phyloP scores from a whole-genome alignment of 2,329 filamentous ascomycete genomes.

The Xylariaceae sp. region DNA sequence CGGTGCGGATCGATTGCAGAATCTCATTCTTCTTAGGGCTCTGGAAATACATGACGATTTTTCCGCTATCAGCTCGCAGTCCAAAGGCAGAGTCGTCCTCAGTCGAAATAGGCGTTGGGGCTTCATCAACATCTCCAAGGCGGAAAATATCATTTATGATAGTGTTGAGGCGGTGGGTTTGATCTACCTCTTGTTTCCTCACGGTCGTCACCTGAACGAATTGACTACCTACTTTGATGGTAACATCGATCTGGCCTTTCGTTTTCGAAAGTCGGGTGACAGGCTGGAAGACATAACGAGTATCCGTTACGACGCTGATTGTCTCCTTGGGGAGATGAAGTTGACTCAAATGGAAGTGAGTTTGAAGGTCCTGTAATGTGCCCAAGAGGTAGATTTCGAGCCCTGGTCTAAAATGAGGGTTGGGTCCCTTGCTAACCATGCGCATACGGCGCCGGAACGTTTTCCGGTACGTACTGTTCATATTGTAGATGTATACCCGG shows the following conservation, averaged over 20 bases:
- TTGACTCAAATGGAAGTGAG: constrained; percentile 63
- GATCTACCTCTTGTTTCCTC: constrained; percentile 65
- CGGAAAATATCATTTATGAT: constrained; percentile 69
- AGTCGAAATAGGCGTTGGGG: constrained; percentile 58
- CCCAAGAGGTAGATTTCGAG: constrained; percentile 64
- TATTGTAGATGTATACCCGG: constrained; percentile 67
- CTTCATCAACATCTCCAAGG: constrained; percentile 64
- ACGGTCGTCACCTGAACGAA: constrained; percentile 67
- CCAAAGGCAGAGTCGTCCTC: constrained; percentile 67
- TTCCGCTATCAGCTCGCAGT: constrained; percentile 63
- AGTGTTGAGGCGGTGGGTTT: constrained; percentile 57
- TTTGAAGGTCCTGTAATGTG: constrained; percentile 61
- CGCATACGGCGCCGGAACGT: constrained; percentile 62
- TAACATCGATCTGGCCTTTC: constrained; percentile 66
- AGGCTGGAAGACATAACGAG: constrained; percentile 61
- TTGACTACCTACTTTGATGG: constrained; percentile 64
- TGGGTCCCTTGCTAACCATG: constrained; percentile 55
- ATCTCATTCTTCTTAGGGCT: constrained; percentile 62
- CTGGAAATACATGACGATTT: constrained; percentile 69
- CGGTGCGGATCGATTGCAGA: constrained; percentile 58
- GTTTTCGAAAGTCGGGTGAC: constrained; percentile 64
- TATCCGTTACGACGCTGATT: constrained; percentile 64
- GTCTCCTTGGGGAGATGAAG: constrained; percentile 67
- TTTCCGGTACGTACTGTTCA: constrained; percentile 69
- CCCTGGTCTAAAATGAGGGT: constrained; percentile 60